Evolutionary conservation across 169 alveolate genomes (phyloP), one percentile per base, ranked within the genome.

Genomic region (Cryptosporidium ubiquitum): DNA sequence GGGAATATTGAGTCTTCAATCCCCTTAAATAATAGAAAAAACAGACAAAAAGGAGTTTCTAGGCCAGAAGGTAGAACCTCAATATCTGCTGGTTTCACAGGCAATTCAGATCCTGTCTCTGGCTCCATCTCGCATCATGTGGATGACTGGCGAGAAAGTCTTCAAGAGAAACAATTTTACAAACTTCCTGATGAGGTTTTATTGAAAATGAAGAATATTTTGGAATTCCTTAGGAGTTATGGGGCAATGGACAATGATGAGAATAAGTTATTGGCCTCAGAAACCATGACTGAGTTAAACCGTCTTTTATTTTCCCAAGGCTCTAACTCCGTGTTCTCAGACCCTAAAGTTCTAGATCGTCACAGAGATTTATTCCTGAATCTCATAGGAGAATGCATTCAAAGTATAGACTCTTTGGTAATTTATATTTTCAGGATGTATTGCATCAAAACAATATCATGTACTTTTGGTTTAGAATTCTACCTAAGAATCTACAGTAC

Each of bases 171-270:
- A 6, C 33, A 29, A 29, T 23, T 26, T 2, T 64, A 35, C 31
- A 29, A n/a, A 73, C 26, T 73, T 0, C 26, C 55, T 12, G 52
- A 73, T 57, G 35, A 52, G 10, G 68, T 58, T 14, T 26, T 79
- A 3, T 2, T 12, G 40, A 79, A 64, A 20, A 61, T 79, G 64
- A 58, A 47, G 64, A 79, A 64, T 5, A 79, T 64, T 18, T 31
- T 79, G 16, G 89, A 79, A 49, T 79, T 42, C 52, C 33, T 79
- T 2, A 58, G 89, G 31, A 58, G 52, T 42, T 79, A 79, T 61
- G 89, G 89, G 4, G 89, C 89, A 14, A 79, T 79, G 89, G 89
- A 79, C 37, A 64, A 61, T 42, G 42, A 79, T 61, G 89, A 79
- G 55, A 79, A 79, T 47, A 79, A 79, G 68, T 29, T 79, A 12